A percentile compares a stretch with the other conserved stretches of the same genome.
Conservation (phyloP, 805 yeast species). For the Sungouiozyma ichnusensis region DNA sequence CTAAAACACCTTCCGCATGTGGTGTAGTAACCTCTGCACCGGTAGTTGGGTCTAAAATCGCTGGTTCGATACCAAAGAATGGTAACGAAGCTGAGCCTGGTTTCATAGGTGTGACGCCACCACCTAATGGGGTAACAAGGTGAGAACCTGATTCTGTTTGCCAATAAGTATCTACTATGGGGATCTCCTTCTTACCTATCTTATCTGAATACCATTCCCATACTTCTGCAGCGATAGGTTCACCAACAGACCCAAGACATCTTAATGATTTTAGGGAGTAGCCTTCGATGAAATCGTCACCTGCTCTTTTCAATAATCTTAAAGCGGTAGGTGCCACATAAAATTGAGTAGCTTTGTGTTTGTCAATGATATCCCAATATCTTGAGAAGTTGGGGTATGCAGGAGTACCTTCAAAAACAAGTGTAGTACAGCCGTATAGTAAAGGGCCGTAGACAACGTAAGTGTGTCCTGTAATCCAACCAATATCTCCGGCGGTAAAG, state of each 20-base stretch:
- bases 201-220: slow-evolving; percentile 79
- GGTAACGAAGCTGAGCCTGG: slow-evolving; percentile 84
- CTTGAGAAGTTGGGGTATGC: slow-evolving; percentile 74
- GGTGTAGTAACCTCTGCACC: slow-evolving; percentile 61
- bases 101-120: slow-evolving; percentile 66
- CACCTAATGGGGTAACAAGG: slow-evolving; percentile 66
- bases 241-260: slow-evolving; percentile 75
- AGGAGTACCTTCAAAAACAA: slow-evolving; percentile 81
- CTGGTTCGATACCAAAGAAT: slow-evolving; percentile 70
- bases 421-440: slow-evolving; percentile 63
- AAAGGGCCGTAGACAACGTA: slow-evolving; percentile 78
- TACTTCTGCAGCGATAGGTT: slow-evolving; percentile 75
- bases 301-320: slow-evolving; percentile 66
- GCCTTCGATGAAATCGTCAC: slow-evolving; percentile 49
- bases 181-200: slow-evolving; percentile 60
- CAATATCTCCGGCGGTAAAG: slow-evolving; percentile 84
- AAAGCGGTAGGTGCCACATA: slow-evolving; percentile 81
- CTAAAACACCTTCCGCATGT: slow-evolving; percentile 74
- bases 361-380: slow-evolving; percentile 68
- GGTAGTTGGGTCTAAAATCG: slow-evolving; percentile 61
- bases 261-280: slow-evolving; percentile 57
- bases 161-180: slow-evolving; percentile 80
- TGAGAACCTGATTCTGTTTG: slow-evolving; percentile 84
- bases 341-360: slow-evolving; percentile 64
- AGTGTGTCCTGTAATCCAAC: slow-evolving; percentile 87